phyloP scores from a whole-genome alignment of 768 basidiomycete species.

The Lactifluus pinguis region DNA sequence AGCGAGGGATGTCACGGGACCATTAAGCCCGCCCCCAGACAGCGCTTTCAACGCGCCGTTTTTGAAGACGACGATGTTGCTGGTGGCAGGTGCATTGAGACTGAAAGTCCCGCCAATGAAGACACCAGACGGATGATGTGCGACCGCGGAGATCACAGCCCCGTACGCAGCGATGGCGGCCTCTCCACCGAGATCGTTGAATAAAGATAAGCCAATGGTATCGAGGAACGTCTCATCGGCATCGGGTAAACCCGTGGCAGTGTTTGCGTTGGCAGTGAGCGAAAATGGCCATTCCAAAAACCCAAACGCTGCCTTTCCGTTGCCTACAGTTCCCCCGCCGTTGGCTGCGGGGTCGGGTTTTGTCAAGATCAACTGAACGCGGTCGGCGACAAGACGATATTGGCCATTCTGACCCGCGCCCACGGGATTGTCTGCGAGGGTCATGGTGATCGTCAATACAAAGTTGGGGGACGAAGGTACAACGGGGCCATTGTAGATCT shows the following conservation, averaged over 20 bases:
- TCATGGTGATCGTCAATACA: slow-evolving; percentile 65
- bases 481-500: slow-evolving; percentile 78
- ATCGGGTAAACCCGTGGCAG: slow-evolving; percentile 55
- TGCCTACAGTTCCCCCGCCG: slow-evolving; percentile 27
- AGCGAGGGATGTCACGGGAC: slow-evolving; percentile 60
- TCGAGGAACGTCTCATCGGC: slow-evolving; percentile 63
- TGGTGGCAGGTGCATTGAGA: slow-evolving; percentile 43
- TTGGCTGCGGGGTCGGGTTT: slow-evolving; percentile 39
- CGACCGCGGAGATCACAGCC: slow-evolving; percentile 43
- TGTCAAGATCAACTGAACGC: slow-evolving; percentile 68
- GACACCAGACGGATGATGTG: slow-evolving; percentile 58
- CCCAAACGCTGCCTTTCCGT: slow-evolving; percentile 54
- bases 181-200: slow-evolving; percentile 47
- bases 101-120: slow-evolving; percentile 76
- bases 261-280: slow-evolving; percentile 39
- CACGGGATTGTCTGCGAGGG: slow-evolving; percentile 53
- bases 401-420: slow-evolving; percentile 58
- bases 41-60: slow-evolving; percentile 46
- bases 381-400: slow-evolving; percentile 79
- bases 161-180: slow-evolving; percentile 30
- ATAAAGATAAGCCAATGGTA: slow-evolving; percentile 48
- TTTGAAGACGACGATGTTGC: slow-evolving; percentile 69
- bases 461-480: slow-evolving; percentile 66
- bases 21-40: slow-evolving; percentile 67
- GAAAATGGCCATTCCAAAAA: slow-evolving; percentile 81